These are phyloP conservation scores for Wickerhamiella lipophila DNA, from an alignment of 805 yeast species.

Conservation along the genomic window DNA sequence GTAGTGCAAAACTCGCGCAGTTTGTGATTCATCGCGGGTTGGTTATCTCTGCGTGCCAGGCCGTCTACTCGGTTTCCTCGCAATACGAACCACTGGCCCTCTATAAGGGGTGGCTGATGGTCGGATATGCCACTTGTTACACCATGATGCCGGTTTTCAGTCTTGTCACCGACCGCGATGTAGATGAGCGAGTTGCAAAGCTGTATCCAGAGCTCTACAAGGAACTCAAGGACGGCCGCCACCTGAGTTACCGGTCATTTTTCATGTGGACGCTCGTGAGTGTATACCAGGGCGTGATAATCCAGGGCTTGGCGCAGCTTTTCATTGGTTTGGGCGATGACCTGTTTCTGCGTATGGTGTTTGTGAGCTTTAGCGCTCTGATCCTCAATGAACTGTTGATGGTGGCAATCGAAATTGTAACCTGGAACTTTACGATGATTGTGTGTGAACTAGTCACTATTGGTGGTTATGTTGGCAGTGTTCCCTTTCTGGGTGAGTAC, in stretches of 20 bases:
- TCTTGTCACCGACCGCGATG: conserved; percentile 79
- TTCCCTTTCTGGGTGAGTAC: conserved; percentile 82
- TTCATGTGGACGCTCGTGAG: conserved; percentile 85
- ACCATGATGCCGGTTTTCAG: conserved; percentile 98
- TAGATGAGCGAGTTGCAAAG: conserved; percentile 75
- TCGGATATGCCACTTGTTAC: conserved; percentile 92
- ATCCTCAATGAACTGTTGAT: conserved; percentile 76
- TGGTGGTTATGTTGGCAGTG: conserved; percentile 50
- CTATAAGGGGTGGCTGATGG: conserved; percentile 95
- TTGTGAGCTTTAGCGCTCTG: conserved; percentile 67
- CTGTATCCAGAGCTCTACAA: conserved; percentile 90
- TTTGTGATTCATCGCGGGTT: conserved; percentile 95
- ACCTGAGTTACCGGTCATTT: conserved; percentile 76
- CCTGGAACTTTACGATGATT: conserved; percentile 78
- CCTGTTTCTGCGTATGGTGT: conserved; percentile 63
- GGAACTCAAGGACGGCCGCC: conserved; percentile 78
- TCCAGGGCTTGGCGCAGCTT: conserved; percentile 69
- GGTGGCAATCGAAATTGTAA: conserved; percentile 86
- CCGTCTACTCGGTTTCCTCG: conserved; percentile 78
- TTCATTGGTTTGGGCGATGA: conserved; percentile 49
- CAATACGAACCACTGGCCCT: conserved; percentile 86
- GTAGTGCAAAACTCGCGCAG: conserved; percentile 90
- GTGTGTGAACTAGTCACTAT: conserved; percentile 60
- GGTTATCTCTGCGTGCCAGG: conserved; percentile 87
- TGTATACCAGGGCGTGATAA: conserved; percentile 77